Percentiles rank a stretch among this genome's conserved stretches.
Conservation (phyloP, 2,329 filamentous ascomycete genomes). For the Ophiostoma perfectum region DNA sequence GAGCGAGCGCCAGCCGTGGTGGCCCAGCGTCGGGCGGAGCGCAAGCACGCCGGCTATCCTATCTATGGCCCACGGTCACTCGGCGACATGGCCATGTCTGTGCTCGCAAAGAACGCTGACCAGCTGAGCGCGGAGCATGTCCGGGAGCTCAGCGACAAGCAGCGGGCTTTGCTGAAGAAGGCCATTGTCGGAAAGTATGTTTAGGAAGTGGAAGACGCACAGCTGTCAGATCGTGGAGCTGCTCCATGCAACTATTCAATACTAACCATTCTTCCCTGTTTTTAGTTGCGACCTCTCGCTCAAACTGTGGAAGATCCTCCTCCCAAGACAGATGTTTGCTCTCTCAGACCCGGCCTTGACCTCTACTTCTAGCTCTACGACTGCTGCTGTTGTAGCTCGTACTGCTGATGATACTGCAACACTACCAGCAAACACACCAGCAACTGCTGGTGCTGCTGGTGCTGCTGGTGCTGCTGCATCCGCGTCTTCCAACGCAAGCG, state of each 20-base stretch:
- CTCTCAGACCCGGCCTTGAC: not conserved
- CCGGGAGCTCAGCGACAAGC: conserved; percentile 7
- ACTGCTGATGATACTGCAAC: not conserved
- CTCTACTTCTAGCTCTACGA: too few relatives aligned
- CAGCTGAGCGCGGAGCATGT: conserved; percentile 17
- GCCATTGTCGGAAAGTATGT: conserved; percentile 12
- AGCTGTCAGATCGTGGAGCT: not conserved
- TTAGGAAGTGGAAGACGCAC: too few relatives aligned
- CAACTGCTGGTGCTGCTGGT: not conserved
- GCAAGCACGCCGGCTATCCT: not conserved
- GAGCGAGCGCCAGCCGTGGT: not conserved
- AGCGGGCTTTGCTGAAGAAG: not conserved
- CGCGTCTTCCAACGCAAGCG: not conserved
- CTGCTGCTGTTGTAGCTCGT: too few relatives aligned
- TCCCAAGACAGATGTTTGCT: not conserved
- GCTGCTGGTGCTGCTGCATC: not conserved
- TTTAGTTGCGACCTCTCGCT: not conserved
- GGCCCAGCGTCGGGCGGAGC: not conserved
- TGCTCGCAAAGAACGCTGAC: conserved; percentile 12
- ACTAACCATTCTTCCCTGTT: not conserved
- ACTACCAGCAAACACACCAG: not conserved
- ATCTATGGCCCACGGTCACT: conserved; percentile 20
- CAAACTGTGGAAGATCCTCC: conserved; percentile 2
- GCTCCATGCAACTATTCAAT: not conserved
- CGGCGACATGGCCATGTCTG: conserved; percentile 19